phyloP scores from a whole-genome alignment of 2,329 filamentous ascomycete species.

The Remersonia thermophila region DNA sequence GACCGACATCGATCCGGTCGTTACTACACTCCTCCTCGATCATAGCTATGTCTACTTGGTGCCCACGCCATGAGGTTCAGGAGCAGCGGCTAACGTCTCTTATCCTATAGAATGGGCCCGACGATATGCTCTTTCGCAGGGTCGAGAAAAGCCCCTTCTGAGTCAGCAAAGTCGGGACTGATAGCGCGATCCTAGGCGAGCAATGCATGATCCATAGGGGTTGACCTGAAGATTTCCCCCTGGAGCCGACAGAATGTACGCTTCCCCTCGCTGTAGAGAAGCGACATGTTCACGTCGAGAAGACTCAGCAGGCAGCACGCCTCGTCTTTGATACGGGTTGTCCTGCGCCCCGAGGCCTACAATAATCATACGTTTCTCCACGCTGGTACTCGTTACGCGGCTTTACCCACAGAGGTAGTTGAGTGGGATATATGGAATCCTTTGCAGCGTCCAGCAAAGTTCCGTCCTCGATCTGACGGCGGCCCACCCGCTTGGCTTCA shows the following conservation, averaged over 20 bases:
- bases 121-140: too few relatives aligned
- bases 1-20: too few relatives aligned
- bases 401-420: too few relatives aligned
- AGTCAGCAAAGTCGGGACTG: too few relatives aligned
- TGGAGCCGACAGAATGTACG: neutral
- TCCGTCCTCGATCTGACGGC: slow-evolving; percentile 1
- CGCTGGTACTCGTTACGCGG: neutral
- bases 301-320: slow-evolving; percentile 31
- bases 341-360: slow-evolving; percentile 23
- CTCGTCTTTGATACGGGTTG: slow-evolving; percentile 24
- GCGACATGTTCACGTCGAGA: slow-evolving; percentile 18
- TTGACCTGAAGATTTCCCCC: neutral
- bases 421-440: too few relatives aligned
- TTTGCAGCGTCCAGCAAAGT: neutral
- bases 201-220: neutral
- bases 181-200: neutral
- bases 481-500: neutral
- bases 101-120: too few relatives aligned
- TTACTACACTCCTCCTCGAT: too few relatives aligned
- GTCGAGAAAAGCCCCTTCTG: too few relatives aligned
- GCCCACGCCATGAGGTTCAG: too few relatives aligned
- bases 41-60: too few relatives aligned
- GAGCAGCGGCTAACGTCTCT: too few relatives aligned
- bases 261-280: neutral
- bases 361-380: slow-evolving; percentile 21